phyloP scores from a whole-genome alignment of 495 filamentous ascomycete genomes.

The Alectoria sarmentosa region DNA sequence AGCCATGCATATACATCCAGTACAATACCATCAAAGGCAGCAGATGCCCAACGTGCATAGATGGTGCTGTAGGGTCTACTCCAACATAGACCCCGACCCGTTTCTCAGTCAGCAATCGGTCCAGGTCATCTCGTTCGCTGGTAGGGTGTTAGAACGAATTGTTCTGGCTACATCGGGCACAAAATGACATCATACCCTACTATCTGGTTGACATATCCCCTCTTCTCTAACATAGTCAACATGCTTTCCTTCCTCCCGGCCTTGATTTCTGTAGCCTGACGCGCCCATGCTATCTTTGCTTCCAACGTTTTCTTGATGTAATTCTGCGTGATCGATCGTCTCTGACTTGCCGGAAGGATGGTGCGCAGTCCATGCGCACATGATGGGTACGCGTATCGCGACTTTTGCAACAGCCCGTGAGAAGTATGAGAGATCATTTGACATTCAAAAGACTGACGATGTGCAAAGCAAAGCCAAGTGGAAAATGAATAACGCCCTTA shows the following conservation, averaged over 20 bases:
- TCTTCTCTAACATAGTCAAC: slow-evolving; percentile 64
- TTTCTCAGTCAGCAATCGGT: slow-evolving; percentile 60
- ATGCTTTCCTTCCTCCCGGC: slow-evolving; percentile 56
- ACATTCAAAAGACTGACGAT: not conserved
- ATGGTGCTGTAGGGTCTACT: slow-evolving; percentile 86
- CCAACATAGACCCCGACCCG: slow-evolving; percentile 79
- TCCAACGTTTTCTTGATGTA: slow-evolving; percentile 46
- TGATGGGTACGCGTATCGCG: slow-evolving; percentile 15
- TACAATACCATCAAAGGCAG: slow-evolving; percentile 90
- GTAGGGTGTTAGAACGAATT: not conserved
- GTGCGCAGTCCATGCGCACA: slow-evolving; percentile 9
- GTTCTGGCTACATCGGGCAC: slow-evolving; percentile 5
- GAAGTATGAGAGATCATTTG: not conserved
- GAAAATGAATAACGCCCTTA: not conserved
- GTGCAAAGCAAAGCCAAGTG: not conserved
- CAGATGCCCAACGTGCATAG: slow-evolving; percentile 88
- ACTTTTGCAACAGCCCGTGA: not conserved
- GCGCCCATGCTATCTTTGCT: slow-evolving; percentile 51
- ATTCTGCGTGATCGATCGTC: slow-evolving; percentile 43
- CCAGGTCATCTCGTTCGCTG: slow-evolving; percentile 57
- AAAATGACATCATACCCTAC: slow-evolving; percentile 55
- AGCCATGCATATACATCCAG: slow-evolving; percentile 86
- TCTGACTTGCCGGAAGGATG: slow-evolving; percentile 25
- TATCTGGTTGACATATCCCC: slow-evolving; percentile 71
- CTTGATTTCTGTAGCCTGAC: slow-evolving; percentile 48